phyloP scores from a whole-genome alignment of 352 stramenopile species.

The Phytophthora pistaciae region DNA sequence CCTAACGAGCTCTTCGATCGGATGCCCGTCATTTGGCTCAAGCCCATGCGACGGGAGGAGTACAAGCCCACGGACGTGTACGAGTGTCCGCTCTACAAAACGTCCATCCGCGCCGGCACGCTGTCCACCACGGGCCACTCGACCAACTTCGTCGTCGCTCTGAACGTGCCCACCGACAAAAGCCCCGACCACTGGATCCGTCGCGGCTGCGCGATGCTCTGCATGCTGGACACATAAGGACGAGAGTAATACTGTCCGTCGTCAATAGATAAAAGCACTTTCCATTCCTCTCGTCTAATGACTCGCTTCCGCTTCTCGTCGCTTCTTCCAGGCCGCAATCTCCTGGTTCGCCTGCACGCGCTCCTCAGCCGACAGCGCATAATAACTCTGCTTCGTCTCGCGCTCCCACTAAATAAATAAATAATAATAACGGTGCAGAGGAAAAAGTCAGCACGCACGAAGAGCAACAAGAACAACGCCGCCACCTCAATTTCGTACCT shows the following conservation, averaged over 20 bases:
- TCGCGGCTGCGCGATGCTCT: slow-evolving; percentile 94
- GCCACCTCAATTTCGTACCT: too few species aligned
- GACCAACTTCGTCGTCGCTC: slow-evolving; percentile 93
- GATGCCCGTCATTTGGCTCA: slow-evolving; percentile 94
- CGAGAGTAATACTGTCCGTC: background rate
- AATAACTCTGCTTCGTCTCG: slow-evolving; percentile 73
- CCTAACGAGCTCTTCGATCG: slow-evolving; percentile 91
- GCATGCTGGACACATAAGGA: slow-evolving; percentile 93
- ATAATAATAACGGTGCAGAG: too few species aligned
- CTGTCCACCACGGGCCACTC: slow-evolving; percentile 94
- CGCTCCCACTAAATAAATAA: slow-evolving; percentile 82
- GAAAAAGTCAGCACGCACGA: too few species aligned
- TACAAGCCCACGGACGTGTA: slow-evolving; percentile 86
- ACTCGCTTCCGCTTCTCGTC: slow-evolving; percentile 11
- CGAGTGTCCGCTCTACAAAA: slow-evolving; percentile 95
- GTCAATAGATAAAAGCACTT: slow-evolving; percentile 28
- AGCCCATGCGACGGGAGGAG: slow-evolving; percentile 79
- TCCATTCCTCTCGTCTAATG: slow-evolving; percentile 19
- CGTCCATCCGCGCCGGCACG: slow-evolving; percentile 90
- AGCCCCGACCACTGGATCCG: slow-evolving; percentile 93
- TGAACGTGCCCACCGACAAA: slow-evolving; percentile 89
- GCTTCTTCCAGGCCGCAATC: slow-evolving; percentile 64
- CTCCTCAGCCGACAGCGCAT: slow-evolving; percentile 69
- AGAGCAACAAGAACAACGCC: too few species aligned
- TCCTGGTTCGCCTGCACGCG: slow-evolving; percentile 71